phyloP scores from a whole-genome alignment of 805 yeast species.

The Wickerhamiella siamensis region DNA sequence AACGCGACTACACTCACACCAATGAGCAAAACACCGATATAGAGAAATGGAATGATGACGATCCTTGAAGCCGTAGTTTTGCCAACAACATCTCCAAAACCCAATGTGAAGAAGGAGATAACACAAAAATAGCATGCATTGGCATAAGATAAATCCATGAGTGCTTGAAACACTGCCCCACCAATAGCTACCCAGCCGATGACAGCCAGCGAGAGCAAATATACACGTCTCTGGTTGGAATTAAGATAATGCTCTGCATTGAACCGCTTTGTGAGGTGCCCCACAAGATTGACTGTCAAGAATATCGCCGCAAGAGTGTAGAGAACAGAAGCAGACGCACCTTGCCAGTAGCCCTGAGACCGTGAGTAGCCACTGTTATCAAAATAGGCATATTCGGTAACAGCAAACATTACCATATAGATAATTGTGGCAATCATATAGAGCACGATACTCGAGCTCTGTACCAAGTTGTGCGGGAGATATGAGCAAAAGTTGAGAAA shows the following conservation, averaged over 20 bases:
- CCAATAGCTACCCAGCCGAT: constrained; percentile 64
- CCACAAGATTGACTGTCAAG: constrained; percentile 44
- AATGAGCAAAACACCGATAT: constrained; percentile 55
- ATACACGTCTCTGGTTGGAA: constrained; percentile 46
- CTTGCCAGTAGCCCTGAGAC: constrained; percentile 70
- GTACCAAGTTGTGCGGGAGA: constrained; percentile 39
- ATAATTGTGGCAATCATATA: constrained; percentile 49
- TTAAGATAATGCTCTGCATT: constrained; percentile 24
- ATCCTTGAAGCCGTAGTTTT: constrained; percentile 38
- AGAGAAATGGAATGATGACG: constrained; percentile 45
- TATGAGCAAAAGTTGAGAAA: constrained; percentile 55
- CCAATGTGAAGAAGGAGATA: constrained; percentile 65
- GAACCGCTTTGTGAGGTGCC: constrained; percentile 44
- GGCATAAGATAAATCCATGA: constrained; percentile 41
- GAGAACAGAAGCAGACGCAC: constrained; percentile 45
- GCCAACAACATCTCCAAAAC: constrained; percentile 65
- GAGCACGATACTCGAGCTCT: constrained; percentile 24
- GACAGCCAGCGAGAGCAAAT: constrained; percentile 52
- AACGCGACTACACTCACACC: constrained; percentile 43
- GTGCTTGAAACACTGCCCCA: constrained; percentile 38
- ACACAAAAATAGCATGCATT: constrained; percentile 58
- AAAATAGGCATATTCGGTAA: constrained; percentile 26
- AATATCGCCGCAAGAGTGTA: constrained; percentile 45
- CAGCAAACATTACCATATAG: constrained; percentile 35
- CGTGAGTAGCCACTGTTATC: constrained; percentile 17